Percentiles rank a stretch among this genome's conserved stretches.
Evolutionary conservation across 306 rosid species (phyloP).

Genomic region (Urtica urens): DNA sequence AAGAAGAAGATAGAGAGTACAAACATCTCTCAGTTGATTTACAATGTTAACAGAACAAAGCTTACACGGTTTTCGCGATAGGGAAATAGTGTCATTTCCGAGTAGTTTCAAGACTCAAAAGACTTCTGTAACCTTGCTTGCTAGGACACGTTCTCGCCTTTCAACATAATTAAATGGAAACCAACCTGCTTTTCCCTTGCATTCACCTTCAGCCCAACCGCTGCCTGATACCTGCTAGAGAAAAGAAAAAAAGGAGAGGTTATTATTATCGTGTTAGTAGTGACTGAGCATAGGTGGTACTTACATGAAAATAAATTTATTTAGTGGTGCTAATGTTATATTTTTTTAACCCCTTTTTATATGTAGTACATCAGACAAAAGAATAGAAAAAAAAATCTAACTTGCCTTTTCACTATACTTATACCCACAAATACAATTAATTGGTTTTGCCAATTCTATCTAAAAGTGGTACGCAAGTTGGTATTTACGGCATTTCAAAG

Average conservation of each 20-base stretch:
- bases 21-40: conserved; percentile 10
- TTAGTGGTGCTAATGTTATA: no score
- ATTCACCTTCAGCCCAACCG: conserved; percentile 93
- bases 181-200: conserved; percentile 89
- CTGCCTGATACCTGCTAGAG: conserved; percentile 53
- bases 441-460: no score
- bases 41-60: conserved; percentile 1
- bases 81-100: background rate
- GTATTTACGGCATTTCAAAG: no score
- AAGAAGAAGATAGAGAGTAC: background rate
- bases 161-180: conserved; percentile 67
- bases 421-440: no score
- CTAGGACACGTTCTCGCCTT: conserved; percentile 71
- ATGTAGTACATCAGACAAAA: no score
- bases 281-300: no score
- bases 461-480: no score
- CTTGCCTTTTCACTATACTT: no score
- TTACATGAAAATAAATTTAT: no score
- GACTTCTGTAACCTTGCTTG: conserved; percentile 73
- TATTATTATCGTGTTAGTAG: no score
- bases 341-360: no score
- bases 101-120: conserved; percentile 21
- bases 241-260: background rate
- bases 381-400: no score
- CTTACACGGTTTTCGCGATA: background rate